A percentile compares a stretch with the other conserved stretches of the same genome.
phyloP scores from a whole-genome alignment of 2,329 filamentous ascomycete species.

The Colletotrichum shisoi region DNA sequence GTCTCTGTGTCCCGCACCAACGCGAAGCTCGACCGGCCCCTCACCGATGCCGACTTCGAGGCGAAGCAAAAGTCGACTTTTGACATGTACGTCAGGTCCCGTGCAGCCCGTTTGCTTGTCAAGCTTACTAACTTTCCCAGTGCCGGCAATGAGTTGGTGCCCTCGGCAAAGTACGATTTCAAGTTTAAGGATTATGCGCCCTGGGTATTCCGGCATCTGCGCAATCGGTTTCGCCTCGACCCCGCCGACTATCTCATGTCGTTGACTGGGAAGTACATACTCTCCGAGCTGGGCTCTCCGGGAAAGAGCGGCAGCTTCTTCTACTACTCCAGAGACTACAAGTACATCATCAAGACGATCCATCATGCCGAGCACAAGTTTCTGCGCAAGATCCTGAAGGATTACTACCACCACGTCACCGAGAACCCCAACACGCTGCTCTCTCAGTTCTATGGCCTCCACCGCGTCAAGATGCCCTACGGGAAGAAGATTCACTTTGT shows the following conservation, averaged over 20 bases:
- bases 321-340: conserved; percentile 99
- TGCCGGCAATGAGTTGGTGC: conserved; percentile 95
- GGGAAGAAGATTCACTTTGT: conserved; percentile 99
- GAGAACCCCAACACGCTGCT: conserved; percentile 96
- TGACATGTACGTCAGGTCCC: conserved; percentile 73
- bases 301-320: conserved; percentile 99
- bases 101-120: conserved; percentile 23
- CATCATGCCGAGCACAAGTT: conserved; percentile 95
- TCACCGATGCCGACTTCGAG: conserved; percentile 91
- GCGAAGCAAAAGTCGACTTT: conserved; percentile 98
- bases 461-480: conserved; percentile 97
- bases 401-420: conserved; percentile 92
- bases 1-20: conserved; percentile 96
- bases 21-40: conserved; percentile 89
- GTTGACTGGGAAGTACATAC: conserved; percentile 95
- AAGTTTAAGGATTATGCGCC: conserved; percentile 99
- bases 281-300: conserved; percentile 94
- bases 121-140: conserved; percentile 57
- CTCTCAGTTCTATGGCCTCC: conserved; percentile 96
- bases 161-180: conserved; percentile 99
- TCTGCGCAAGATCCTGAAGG: conserved; percentile 80
- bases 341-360: conserved; percentile 99
- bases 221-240: conserved; percentile 86
- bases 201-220: conserved; percentile 95
- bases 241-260: conserved; percentile 99